Evolutionary conservation across 78 protist genomes (phyloP).

Genomic region (Diacronema lutheri): DNA sequence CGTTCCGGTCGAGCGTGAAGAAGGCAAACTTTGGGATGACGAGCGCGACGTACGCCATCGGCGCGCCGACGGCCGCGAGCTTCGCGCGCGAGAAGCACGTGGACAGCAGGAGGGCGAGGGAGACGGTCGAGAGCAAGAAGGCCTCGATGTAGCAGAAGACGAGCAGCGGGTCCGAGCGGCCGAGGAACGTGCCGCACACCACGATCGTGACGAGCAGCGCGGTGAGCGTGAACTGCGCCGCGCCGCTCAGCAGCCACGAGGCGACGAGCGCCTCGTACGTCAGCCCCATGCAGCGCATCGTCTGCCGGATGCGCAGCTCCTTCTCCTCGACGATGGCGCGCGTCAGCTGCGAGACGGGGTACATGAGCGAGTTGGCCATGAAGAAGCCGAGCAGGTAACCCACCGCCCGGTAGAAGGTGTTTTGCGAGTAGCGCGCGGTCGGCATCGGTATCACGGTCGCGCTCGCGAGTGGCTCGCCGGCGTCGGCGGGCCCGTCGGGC

Average conservation of each 20-base stretch:
- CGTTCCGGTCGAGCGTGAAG: background rate
- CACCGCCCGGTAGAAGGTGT: conserved; percentile 17
- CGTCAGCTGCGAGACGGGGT: conserved; percentile 27
- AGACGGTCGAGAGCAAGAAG: background rate
- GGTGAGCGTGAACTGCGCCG: background rate
- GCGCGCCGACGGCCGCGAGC: conserved; percentile 11
- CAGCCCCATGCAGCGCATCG: conserved; percentile 22
- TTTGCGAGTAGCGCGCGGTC: conserved; percentile 7
- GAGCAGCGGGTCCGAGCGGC: background rate
- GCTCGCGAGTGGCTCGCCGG: background rate
- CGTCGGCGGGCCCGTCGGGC: background rate
- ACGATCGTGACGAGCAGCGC: background rate
- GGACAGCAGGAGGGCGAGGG: background rate
- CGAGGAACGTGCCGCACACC: background rate
- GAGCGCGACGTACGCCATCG: background rate
- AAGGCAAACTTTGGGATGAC: conserved; percentile 1
- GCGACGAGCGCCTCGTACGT: background rate
- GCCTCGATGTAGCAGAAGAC: background rate
- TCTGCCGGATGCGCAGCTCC: conserved; percentile 5
- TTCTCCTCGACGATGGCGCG: conserved; percentile 13
- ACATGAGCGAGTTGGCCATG: background rate
- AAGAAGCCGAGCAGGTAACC: background rate
- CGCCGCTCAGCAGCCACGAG: background rate
- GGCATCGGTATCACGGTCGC: background rate
- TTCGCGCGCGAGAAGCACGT: background rate